phyloP scores from a whole-genome alignment of 164 flowering plant genomes.

The Macadamia tetraphylla region DNA sequence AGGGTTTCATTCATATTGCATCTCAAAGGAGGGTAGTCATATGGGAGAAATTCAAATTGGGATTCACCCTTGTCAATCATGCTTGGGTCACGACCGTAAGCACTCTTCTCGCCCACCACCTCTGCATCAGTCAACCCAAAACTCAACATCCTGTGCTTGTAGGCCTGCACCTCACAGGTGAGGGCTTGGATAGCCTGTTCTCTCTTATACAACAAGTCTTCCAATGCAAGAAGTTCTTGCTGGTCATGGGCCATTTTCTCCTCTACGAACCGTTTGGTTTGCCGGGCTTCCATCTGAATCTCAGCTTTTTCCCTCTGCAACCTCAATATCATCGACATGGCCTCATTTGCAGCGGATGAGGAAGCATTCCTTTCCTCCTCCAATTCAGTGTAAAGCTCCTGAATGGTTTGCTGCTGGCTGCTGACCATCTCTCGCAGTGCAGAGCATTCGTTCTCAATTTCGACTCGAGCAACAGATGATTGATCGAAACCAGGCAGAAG shows the following conservation, averaged over 20 bases:
- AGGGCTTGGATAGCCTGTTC: constrained; percentile 59
- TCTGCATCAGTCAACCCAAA: constrained; percentile 59
- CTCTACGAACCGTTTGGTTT: constrained; percentile 64
- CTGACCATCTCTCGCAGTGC: constrained; percentile 52
- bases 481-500: constrained; percentile 22
- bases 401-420: constrained; percentile 50
- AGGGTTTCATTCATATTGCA: constrained; percentile 39
- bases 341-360: constrained; percentile 66
- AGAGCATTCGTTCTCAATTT: constrained; percentile 49
- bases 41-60: constrained; percentile 25
- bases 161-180: constrained; percentile 58
- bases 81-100: constrained; percentile 19
- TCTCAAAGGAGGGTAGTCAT: constrained; percentile 56
- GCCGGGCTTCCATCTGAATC: constrained; percentile 59
- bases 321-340: constrained; percentile 80
- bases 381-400: constrained; percentile 43
- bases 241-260: constrained; percentile 71
- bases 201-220: constrained; percentile 63
- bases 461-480: constrained; percentile 38
- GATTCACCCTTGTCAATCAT: constrained; percentile 19
- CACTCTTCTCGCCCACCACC: constrained; percentile 38
- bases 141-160: constrained; percentile 71
- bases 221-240: constrained; percentile 44
- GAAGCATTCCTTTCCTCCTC: constrained; percentile 78
- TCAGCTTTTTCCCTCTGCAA: constrained; percentile 76